phyloP scores from a whole-genome alignment of 306 rosid species.

The Rubus idaeus region DNA sequence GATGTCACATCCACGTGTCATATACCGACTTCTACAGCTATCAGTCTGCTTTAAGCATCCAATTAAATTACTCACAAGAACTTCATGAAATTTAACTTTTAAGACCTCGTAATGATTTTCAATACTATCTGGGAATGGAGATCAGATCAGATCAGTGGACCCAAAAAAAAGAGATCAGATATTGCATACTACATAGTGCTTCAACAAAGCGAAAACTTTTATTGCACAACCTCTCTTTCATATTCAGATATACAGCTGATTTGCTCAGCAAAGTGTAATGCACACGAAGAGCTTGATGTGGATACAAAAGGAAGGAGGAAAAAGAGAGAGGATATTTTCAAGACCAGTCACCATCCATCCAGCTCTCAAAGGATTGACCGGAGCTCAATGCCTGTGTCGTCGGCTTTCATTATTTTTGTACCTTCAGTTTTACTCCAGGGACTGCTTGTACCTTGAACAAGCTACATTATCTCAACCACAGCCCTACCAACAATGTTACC shows the following conservation, averaged over 20 bases:
- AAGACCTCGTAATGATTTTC: neutral
- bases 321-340: neutral
- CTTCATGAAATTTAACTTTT: neutral
- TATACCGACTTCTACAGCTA: no score
- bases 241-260: neutral
- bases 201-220: neutral
- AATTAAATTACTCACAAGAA: neutral
- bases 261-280: neutral
- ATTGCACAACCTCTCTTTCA: neutral
- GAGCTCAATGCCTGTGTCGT: neutral
- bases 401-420: neutral
- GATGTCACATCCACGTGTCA: no score
- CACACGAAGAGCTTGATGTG: neutral
- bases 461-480: conserved; percentile 63
- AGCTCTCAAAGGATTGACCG: neutral
- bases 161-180: no score
- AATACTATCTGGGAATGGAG: neutral
- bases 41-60: no score
- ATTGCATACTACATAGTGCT: neutral
- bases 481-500: conserved; percentile 81
- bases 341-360: neutral
- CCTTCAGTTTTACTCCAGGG: neutral
- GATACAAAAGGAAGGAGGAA: neutral
- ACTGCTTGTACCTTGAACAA: conserved; percentile 2
- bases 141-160: neutral